Percentiles rank a stretch among this genome's conserved stretches.
phyloP scores from a whole-genome alignment of 2,329 filamentous ascomycete genomes.

The Botrytis sinoallii region DNA sequence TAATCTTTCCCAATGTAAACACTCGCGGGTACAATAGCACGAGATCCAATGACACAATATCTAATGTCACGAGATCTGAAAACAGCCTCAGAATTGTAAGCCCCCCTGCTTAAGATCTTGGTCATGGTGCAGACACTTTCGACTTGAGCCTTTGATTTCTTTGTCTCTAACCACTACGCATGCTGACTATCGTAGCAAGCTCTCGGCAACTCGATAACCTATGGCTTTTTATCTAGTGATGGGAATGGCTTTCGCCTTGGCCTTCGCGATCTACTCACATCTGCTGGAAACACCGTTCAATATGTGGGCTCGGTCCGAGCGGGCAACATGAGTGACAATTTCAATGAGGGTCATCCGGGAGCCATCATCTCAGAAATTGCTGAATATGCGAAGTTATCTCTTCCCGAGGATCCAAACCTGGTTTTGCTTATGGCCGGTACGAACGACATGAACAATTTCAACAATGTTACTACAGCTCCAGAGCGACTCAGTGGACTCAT shows the following conservation, averaged over 20 bases:
- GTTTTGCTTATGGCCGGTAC: slow-evolving; percentile 38
- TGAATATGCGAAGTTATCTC: slow-evolving; percentile 21
- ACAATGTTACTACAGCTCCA: slow-evolving; percentile 34
- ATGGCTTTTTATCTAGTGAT: slow-evolving; percentile 35
- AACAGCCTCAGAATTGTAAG: slow-evolving; percentile 17
- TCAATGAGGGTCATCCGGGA: slow-evolving; percentile 39
- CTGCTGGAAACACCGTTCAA: slow-evolving; percentile 26
- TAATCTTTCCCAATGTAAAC: neutral
- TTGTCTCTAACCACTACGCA: neutral
- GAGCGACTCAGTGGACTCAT: slow-evolving; percentile 37
- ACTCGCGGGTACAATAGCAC: neutral
- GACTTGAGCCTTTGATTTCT: neutral
- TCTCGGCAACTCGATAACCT: slow-evolving; percentile 41
- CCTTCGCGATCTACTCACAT: slow-evolving; percentile 33
- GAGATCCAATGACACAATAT: neutral
- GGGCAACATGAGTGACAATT: slow-evolving; percentile 38
- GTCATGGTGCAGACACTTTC: neutral
- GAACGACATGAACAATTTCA: slow-evolving; percentile 37
- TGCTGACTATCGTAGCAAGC: slow-evolving; percentile 24
- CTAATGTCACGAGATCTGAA: neutral
- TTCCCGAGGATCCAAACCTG: slow-evolving; percentile 35
- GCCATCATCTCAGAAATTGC: slow-evolving; percentile 37
- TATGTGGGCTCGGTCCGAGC: slow-evolving; percentile 38
- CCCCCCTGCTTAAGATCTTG: neutral
- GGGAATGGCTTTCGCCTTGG: slow-evolving; percentile 42